phyloP scores from a whole-genome alignment of 2,329 filamentous ascomycete species.

The Alternaria incomplexa region DNA sequence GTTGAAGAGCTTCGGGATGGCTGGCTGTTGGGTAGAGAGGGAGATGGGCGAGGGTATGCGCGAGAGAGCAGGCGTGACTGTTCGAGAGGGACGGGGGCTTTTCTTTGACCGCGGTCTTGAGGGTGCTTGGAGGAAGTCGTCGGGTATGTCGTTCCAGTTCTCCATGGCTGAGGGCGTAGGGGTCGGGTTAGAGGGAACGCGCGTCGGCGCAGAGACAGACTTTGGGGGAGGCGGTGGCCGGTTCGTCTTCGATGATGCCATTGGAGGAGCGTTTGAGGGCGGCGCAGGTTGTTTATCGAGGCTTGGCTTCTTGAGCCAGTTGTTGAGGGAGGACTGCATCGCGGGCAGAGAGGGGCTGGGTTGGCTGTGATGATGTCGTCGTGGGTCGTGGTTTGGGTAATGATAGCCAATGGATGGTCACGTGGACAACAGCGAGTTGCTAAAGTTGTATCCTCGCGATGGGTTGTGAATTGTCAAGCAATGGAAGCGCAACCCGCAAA shows the following conservation, averaged over 20 bases:
- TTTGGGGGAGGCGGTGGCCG: slow-evolving; percentile 29
- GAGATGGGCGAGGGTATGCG: slow-evolving; percentile 22
- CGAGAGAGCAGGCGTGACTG: slow-evolving; percentile 23
- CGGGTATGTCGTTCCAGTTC: slow-evolving; percentile 39
- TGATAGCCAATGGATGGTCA: background rate
- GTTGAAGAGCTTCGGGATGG: slow-evolving; percentile 27
- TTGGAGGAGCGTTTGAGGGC: slow-evolving; percentile 8
- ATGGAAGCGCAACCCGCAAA: background rate
- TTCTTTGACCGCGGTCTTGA: slow-evolving; percentile 33
- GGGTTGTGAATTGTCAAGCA: background rate
- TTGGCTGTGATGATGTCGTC: background rate
- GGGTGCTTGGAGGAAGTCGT: slow-evolving; percentile 32
- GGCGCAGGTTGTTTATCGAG: slow-evolving; percentile 33
- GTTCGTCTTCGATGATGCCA: slow-evolving; percentile 1
- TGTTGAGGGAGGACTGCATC: slow-evolving; percentile 55
- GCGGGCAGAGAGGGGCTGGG: background rate
- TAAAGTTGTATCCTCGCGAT: background rate
- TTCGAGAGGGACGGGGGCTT: slow-evolving; percentile 29
- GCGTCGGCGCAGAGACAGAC: slow-evolving; percentile 22
- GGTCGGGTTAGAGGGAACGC: slow-evolving; percentile 21
- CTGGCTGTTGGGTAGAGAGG: slow-evolving; percentile 9
- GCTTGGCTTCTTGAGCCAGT: slow-evolving; percentile 56
- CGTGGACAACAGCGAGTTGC: background rate
- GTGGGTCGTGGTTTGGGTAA: background rate
- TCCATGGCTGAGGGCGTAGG: slow-evolving; percentile 24